Evolutionary conservation across 257 asterid species (phyloP).

Genomic region (Gentiana macrophylla): DNA sequence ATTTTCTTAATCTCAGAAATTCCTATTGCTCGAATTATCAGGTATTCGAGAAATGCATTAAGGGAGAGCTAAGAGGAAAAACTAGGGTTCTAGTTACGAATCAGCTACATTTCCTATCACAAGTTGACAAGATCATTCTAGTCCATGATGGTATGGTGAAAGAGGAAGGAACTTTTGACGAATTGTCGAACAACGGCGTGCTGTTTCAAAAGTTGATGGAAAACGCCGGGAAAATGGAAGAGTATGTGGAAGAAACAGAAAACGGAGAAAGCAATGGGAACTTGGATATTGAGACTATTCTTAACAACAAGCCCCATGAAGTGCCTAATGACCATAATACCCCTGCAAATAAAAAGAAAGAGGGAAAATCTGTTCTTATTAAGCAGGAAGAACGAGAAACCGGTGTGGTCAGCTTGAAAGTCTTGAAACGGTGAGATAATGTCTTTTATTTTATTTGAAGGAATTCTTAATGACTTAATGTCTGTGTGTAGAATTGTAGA

Average conservation of each 20-base stretch:
- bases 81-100: constrained; percentile 86
- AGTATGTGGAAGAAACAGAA: constrained; percentile 42
- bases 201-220: constrained; percentile 74
- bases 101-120: constrained; percentile 84
- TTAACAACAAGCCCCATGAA: constrained; percentile 14
- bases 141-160: constrained; percentile 65
- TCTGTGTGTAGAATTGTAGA: no score
- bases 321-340: constrained; percentile 30
- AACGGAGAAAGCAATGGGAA: constrained; percentile 16
- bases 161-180: constrained; percentile 83
- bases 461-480: no score
- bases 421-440: constrained; percentile 20
- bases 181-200: constrained; percentile 50
- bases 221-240: constrained; percentile 83
- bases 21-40: constrained; percentile 11
- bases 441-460: no score
- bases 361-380: constrained; percentile 62
- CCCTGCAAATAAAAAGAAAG: constrained; percentile 35
- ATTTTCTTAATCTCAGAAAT: background rate
- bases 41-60: constrained; percentile 75
- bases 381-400: constrained; percentile 89
- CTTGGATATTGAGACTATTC: no score
- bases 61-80: constrained; percentile 62
- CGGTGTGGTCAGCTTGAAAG: constrained; percentile 78
- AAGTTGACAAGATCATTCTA: constrained; percentile 64